These are phyloP conservation scores for Debaryomyces nepalensis DNA, from an alignment of 1,139 yeast species.

Conservation along the genomic window DNA sequence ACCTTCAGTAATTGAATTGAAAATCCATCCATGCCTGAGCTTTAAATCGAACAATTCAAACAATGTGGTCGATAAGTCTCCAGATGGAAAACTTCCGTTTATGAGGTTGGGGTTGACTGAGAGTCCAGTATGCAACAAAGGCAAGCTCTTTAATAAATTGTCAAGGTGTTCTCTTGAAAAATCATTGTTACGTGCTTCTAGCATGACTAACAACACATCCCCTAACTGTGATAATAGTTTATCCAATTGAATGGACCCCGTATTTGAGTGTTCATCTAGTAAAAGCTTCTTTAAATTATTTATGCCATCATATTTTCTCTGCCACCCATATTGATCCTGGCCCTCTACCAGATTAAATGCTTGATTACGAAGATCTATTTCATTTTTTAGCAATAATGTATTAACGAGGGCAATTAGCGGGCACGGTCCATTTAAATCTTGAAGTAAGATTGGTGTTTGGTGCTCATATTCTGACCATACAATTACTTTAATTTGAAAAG, in stretches of 20 bases:
- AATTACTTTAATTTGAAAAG: conserved; percentile 29
- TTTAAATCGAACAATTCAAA: conserved; percentile 45
- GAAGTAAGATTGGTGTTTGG: conserved; percentile 67
- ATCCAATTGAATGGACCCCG: conserved; percentile 31
- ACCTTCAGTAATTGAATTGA: conserved; percentile 22
- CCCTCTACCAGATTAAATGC: conserved; percentile 16
- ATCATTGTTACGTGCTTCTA: conserved; percentile 16
- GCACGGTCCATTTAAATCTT: conserved; percentile 87
- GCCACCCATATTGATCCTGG: conserved; percentile 9
- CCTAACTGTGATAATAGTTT: conserved; percentile 52
- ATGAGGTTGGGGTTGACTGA: conserved; percentile 70
- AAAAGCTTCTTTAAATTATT: conserved; percentile 33
- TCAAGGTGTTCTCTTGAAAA: conserved; percentile 29
- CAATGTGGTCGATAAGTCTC: conserved; percentile 39
- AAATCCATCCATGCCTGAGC: conserved; percentile 58
- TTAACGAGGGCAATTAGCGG: conserved; percentile 84
- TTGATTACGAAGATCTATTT: conserved; percentile 25
- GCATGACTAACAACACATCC: conserved; percentile 39
- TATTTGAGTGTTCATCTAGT: conserved; percentile 20
- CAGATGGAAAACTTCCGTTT: conserved; percentile 61
- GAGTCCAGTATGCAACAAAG: conserved; percentile 72
- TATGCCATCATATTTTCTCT: conserved; percentile 19
- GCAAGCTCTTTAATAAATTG: conserved; percentile 54
- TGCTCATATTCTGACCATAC: conserved; percentile 40
- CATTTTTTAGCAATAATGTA: conserved; percentile 58